These are phyloP conservation scores for Cryptococcus sp. DNA, from an alignment of 1,284 basidiomycete species.

Conservation along the genomic window DNA sequence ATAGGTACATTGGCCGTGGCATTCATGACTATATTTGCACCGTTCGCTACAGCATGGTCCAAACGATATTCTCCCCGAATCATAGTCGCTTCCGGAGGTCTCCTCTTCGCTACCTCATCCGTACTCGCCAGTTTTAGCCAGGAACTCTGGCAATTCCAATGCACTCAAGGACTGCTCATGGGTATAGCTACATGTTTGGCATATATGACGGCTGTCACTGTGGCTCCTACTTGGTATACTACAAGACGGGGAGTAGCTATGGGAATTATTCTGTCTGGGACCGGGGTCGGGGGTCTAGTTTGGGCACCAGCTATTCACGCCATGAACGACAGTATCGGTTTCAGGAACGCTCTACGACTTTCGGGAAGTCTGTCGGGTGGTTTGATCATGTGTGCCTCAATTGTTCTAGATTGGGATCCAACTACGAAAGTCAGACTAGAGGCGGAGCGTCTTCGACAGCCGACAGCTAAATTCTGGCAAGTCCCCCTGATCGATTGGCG, in stretches of 20 bases:
- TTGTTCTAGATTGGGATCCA: constrained; percentile 29
- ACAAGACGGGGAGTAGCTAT: constrained; percentile 25
- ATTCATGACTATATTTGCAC: constrained; percentile 28
- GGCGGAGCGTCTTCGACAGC: constrained; percentile 5
- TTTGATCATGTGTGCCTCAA: constrained; percentile 7
- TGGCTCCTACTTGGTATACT: constrained; percentile 30
- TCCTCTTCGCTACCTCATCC: constrained; percentile 14
- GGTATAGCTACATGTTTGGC: constrained; percentile 28
- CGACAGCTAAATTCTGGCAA: constrained; percentile 7
- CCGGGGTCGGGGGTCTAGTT: constrained; percentile 31
- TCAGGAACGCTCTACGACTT: constrained; percentile 22
- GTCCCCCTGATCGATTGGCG: constrained; percentile 29
- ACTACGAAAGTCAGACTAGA: constrained; percentile 14
- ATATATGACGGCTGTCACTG: constrained; percentile 30
- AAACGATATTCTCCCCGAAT: constrained; percentile 18
- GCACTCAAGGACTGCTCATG: constrained; percentile 27
- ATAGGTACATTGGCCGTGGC: constrained; percentile 30
- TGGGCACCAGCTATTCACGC: constrained; percentile 26
- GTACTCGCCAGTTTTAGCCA: constrained; percentile 19
- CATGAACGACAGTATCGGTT: constrained; percentile 22
- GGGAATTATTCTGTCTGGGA: constrained; percentile 33
- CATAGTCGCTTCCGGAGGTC: constrained; percentile 16
- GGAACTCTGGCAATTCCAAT: constrained; percentile 31
- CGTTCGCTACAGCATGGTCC: constrained; percentile 23
- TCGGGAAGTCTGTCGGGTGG: constrained; percentile 16